Evolutionary conservation across 768 basidiomycete genomes (phyloP).

Genomic region (Pleurotus eryngii): DNA sequence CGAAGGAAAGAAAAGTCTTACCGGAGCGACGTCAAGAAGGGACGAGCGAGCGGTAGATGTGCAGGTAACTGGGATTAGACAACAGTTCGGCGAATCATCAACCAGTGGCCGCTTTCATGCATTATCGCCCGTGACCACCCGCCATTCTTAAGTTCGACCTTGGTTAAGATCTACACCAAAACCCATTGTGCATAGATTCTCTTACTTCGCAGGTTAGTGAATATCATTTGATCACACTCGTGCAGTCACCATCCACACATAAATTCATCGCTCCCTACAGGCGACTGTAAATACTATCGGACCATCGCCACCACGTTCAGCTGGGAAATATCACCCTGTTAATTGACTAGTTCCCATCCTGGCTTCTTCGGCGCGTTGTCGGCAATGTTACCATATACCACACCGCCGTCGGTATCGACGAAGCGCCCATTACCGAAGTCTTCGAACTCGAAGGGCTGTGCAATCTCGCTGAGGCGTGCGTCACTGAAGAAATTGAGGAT

Average conservation of each 20-base stretch:
- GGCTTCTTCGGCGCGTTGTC: neutral
- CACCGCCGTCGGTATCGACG: neutral
- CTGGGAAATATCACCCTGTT: neutral
- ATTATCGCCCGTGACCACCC: too few species aligned
- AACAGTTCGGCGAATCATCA: too few species aligned
- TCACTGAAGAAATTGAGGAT: neutral
- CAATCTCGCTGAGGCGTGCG: neutral
- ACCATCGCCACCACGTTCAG: too few species aligned
- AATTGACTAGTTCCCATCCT: neutral
- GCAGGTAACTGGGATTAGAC: neutral
- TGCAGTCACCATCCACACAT: too few species aligned
- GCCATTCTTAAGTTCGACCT: too few species aligned
- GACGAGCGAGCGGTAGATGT: conserved; percentile 16
- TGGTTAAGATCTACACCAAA: too few species aligned
- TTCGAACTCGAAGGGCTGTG: neutral
- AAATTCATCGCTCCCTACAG: too few species aligned
- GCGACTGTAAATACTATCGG: too few species aligned
- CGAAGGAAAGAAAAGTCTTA: conserved; percentile 50
- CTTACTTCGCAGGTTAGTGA: too few species aligned
- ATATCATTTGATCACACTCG: too few species aligned
- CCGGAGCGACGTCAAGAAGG: conserved; percentile 48
- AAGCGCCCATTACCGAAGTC: neutral
- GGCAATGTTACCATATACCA: neutral
- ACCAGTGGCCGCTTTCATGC: too few species aligned
- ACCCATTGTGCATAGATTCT: too few species aligned